Base-by-base conservation (phyloP, 371 early-diverging fungal species). In the Rhizomucor miehei region DNA sequence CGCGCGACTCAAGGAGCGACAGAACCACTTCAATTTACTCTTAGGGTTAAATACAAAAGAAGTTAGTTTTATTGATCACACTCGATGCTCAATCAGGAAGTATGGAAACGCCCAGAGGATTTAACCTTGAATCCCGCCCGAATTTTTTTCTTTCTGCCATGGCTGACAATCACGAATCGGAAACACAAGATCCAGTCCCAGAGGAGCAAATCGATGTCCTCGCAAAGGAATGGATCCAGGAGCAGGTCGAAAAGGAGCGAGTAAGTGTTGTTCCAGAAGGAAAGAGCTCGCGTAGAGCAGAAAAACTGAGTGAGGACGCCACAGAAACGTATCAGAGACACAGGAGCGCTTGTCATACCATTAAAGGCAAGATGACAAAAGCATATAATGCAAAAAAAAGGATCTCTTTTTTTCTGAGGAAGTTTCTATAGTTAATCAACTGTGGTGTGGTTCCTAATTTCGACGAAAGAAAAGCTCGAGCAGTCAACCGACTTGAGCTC, bases 391-490 rank as follows among this genome's bases (percentile, higher is more conserved):
- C 34, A 9, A 49, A 12, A 46, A 35, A 56, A 41, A 19, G 2
- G 6, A 34, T 23, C 23, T 19, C 40, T 9, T 36, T 44, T n/a
- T n/a, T n/a, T 36, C 29, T 29, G 29, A 29, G 8, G 8, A 9
- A 16, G n/a, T 36, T 11, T 6, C 0, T 14, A 35, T 59, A 70
- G 69, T 67, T 78, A 34, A 75, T 71, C 46, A 85, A 85, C 59
- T 85, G 77, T 64, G 86, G 86, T 14, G 63, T 85, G n/a, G 70
- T 83, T 13, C 71, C 79, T 10, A 75, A 83, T 43, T 66, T 80
- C 48, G 76, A 80, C 37, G 68, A 76, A 37, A 76, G 74, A 24
- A 67, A 60, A 50, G 68, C 83, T 1, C 63, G 63, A 39, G 79
- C 80, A 0, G 74, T 85, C 60, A 83, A 85, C 58, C 74, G 86